phyloP scores from a whole-genome alignment of 1,284 basidiomycete species.

The Apiotrichum montevideense region DNA sequence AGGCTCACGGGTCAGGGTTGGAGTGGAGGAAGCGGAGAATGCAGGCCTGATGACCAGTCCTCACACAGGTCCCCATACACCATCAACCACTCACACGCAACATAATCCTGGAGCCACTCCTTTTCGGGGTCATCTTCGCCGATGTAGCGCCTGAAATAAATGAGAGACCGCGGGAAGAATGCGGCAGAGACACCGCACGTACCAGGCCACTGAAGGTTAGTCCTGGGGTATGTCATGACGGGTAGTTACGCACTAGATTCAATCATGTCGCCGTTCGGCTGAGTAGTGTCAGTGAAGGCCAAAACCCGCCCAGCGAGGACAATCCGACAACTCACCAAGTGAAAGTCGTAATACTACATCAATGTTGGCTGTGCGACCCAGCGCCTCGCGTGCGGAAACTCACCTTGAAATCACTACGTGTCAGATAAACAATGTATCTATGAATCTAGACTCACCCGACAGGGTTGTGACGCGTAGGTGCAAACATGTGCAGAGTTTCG shows the following conservation, averaged over 20 bases:
- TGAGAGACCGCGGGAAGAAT: background rate
- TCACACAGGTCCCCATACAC: too few relatives aligned
- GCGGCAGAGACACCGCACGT: background rate
- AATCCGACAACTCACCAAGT: constrained; percentile 20
- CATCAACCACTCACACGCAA: constrained; percentile 24
- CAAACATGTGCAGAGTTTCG: constrained; percentile 27
- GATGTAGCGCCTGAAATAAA: constrained; percentile 24
- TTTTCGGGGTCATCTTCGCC: constrained; percentile 18
- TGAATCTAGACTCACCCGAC: constrained; percentile 19
- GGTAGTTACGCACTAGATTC: constrained; percentile 7
- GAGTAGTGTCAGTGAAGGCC: background rate
- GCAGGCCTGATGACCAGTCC: too few relatives aligned
- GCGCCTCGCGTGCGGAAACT: background rate
- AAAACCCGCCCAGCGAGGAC: background rate
- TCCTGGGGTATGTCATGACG: background rate
- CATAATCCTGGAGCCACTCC: constrained; percentile 34
- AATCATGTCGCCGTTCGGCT: constrained; percentile 15
- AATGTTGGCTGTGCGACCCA: background rate
- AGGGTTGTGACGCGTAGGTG: constrained; percentile 18
- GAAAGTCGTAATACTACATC: constrained; percentile 28
- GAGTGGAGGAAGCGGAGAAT: background rate
- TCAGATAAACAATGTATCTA: background rate
- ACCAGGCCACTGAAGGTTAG: constrained; percentile 24
- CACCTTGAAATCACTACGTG: constrained; percentile 14
- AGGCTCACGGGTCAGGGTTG: background rate